These are phyloP conservation scores for Fusarium temperatum DNA, from an alignment of 2,329 filamentous ascomycete genomes.

Conservation along the genomic window DNA sequence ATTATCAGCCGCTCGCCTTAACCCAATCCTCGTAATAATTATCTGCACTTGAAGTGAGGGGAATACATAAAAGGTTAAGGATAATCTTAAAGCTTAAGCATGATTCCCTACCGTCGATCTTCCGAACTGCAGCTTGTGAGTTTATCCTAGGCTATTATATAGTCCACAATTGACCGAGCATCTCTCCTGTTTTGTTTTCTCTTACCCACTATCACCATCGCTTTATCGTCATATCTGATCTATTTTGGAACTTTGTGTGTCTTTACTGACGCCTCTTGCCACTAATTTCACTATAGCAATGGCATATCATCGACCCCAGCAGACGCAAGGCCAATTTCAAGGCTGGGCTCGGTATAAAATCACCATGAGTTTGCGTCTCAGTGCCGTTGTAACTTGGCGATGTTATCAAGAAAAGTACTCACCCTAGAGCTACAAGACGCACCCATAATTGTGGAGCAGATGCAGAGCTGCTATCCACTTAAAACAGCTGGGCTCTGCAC, in stretches of 20 bases:
- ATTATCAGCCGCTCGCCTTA: neutral
- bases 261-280: neutral
- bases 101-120: neutral
- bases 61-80: fast-evolving
- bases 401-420: neutral
- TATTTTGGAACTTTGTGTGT: too few species aligned
- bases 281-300: neutral
- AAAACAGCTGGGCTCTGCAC: neutral
- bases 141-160: neutral
- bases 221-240: neutral
- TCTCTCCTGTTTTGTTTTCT: too few species aligned
- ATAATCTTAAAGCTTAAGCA: neutral
- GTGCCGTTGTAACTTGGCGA: too few species aligned
- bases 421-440: neutral
- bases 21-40: neutral
- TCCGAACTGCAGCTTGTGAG: neutral
- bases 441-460: neutral
- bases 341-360: neutral
- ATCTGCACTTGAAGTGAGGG: neutral
- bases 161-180: neutral
- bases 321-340: neutral
- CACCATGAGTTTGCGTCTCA: too few species aligned
- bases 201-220: too few species aligned
- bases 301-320: neutral
- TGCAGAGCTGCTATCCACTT: neutral